Conservation (phyloP, 257 asterid genomes). For the Solanum sitiens region DNA sequence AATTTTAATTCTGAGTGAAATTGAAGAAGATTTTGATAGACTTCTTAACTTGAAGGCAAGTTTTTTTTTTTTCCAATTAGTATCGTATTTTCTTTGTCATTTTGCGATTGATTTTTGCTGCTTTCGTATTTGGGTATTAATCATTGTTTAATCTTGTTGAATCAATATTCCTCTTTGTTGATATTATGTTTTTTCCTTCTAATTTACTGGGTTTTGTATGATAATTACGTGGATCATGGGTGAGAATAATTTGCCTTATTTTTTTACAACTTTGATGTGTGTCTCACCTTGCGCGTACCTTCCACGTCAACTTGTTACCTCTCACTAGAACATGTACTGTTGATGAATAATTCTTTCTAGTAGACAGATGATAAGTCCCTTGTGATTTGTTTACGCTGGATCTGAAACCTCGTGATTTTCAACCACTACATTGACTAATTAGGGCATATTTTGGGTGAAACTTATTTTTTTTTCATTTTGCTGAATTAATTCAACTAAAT, state of each 20-base stretch:
- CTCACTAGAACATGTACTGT: accelerated
- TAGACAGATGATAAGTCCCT: not conserved
- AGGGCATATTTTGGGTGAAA: not conserved
- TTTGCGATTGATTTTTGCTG: not conserved
- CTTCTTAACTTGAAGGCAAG: not conserved
- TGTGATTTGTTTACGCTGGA: not conserved
- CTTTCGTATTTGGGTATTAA: not conserved
- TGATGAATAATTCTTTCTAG: too few relatives aligned
- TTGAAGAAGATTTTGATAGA: not conserved
- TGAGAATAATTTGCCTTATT: not conserved
- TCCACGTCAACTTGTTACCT: not conserved
- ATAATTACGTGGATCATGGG: not conserved
- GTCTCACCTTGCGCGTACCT: not conserved
- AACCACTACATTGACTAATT: not conserved
- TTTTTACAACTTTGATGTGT: not conserved
- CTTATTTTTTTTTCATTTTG: not conserved
- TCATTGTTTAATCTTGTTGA: not conserved
- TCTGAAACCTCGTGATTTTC: not conserved
- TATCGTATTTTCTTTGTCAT: not conserved
- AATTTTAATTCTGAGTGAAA: not conserved
- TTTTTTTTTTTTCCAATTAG: not conserved
- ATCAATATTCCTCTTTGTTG: not conserved
- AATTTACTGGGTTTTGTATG: not conserved
- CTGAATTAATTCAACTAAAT: not conserved
- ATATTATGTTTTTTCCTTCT: not conserved